phyloP scores from a whole-genome alignment of 23 red algal genomes.

The Gracilaria vermiculophylla region DNA sequence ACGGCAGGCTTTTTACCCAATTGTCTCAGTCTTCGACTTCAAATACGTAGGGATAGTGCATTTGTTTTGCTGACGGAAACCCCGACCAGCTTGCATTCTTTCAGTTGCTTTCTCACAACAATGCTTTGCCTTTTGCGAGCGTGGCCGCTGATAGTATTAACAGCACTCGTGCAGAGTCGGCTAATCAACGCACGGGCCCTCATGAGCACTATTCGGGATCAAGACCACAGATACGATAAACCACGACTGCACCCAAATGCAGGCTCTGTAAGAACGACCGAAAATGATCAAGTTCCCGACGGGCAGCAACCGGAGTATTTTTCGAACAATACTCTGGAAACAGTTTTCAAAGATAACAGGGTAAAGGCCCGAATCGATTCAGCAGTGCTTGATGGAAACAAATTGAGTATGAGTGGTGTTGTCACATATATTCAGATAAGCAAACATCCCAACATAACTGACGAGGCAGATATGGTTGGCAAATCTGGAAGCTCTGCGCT shows the following conservation, averaged over 20 bases:
- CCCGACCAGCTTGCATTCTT: background rate
- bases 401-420: background rate
- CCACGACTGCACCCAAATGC: background rate
- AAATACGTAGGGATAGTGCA: too few species aligned
- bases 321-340: background rate
- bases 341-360: constrained; percentile 4
- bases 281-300: background rate
- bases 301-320: background rate
- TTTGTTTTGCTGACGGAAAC: too few species aligned
- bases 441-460: background rate
- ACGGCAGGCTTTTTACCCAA: too few species aligned
- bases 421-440: background rate
- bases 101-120: background rate
- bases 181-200: background rate
- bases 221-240: background rate
- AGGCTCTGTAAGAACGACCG: background rate
- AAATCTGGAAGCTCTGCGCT: constrained; percentile 14
- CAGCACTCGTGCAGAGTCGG: background rate
- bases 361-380: constrained; percentile 4
- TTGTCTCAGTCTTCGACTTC: too few species aligned
- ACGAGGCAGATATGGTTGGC: background rate
- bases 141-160: background rate
- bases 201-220: background rate
- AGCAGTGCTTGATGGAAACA: background rate
- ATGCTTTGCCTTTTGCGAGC: background rate